Base-by-base conservation (phyloP, 768 basidiomycete genomes). In the Pleurotus cornucopiae region DNA sequence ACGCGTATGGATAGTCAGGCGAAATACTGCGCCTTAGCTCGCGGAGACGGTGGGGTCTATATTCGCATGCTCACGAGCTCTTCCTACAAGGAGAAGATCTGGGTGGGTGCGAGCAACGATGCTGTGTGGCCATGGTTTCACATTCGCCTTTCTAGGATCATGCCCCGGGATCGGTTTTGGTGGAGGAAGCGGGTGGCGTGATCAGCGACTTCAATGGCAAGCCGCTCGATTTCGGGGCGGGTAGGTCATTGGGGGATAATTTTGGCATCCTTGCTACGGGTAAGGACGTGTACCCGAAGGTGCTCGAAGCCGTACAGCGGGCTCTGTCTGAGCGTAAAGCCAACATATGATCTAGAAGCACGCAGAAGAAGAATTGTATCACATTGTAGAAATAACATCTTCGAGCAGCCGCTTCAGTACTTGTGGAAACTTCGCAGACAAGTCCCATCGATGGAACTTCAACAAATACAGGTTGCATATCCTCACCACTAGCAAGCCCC, bases 1-100 rank as follows among this genome's bases (percentile, higher is more conserved):
- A 76, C 85, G 13, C 78, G 92, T 16, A 97, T 98, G 94, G 96
- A 98, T 68, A 91, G 89, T 67, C 95, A 98, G 69, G 94, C 94
- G 1, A 99, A 98, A 72, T 98, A 98, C 62, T 84, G 88, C 26
- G 85, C 86, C 64, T 81, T 98, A 12, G 84, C 86, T 4, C 75
- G 95, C 41, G 94, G 95, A 0, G 89, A 96, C 55, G 94, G 94
- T 0, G 86, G 85, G 1, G 81, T 83, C 37, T 96, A 94, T 66
- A 72, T 93, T 43, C 77, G 91, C 6, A 86, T 92, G 79, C 91
- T 91, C 0, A 85, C 85, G 0, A 84, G 84, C 4, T 73, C 81
- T 3, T 89, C 86, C 2, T 98, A 98, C 68, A 69, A 73, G 58
- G 96, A 98, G 69, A 98, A 98, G 74, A 95, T 98, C n/a, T 99